Conservation (phyloP, 225 moss, liverwort and hornwort genomes). For the Anthoceros angustus region DNA sequence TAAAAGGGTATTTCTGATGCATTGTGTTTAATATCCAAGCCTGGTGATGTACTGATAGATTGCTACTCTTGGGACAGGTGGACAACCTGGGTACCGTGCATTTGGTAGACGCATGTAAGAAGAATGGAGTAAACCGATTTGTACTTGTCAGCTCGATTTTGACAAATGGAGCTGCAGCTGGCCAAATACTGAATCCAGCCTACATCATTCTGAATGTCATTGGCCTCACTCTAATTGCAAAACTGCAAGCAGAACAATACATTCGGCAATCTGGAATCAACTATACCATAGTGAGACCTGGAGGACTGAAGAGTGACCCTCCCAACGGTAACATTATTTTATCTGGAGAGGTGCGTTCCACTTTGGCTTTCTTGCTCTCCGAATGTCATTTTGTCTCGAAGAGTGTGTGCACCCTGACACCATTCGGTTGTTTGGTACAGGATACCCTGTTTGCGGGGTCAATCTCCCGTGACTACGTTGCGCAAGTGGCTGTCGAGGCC, state of each 20-base stretch:
- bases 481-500: constrained; percentile 62
- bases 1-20: constrained; percentile 5
- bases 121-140: constrained; percentile 41
- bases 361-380: neutral
- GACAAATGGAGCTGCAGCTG: constrained; percentile 53
- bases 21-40: neutral
- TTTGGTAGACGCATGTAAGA: constrained; percentile 48
- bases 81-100: constrained; percentile 68
- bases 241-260: constrained; percentile 69
- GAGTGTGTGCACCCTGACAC: neutral
- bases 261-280: constrained; percentile 68
- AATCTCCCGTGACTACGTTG: constrained; percentile 60
- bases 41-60: neutral
- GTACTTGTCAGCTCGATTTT: constrained; percentile 65
- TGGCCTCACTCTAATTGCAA: constrained; percentile 66
- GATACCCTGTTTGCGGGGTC: constrained; percentile 60
- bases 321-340: constrained; percentile 53
- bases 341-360: constrained; percentile 24
- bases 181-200: constrained; percentile 65
- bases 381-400: neutral
- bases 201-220: constrained; percentile 63
- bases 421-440: constrained; percentile 14
- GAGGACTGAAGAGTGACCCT: constrained; percentile 63
- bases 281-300: constrained; percentile 73
- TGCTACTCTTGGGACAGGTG: constrained; percentile 17